A percentile compares a stretch with the other conserved stretches of the same genome.
Evolutionary conservation across 345 rosid species (phyloP).

Genomic region (Sisymbrium altissimum): DNA sequence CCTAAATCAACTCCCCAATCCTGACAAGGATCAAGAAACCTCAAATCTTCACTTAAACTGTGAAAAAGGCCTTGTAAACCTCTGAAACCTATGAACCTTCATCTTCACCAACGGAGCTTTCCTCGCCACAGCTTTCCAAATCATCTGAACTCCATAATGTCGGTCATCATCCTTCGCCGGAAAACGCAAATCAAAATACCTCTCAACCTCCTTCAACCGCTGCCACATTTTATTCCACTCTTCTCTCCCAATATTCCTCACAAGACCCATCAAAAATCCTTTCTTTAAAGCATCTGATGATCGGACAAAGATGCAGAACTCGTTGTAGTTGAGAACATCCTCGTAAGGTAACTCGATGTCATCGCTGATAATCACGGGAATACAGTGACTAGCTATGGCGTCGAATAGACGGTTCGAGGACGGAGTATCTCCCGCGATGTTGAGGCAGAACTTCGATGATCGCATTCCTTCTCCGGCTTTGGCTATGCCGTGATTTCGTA

Average conservation of each 20-base stretch:
- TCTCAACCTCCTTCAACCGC: constrained; percentile 58
- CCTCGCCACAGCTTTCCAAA: constrained; percentile 83
- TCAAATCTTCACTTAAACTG: background rate
- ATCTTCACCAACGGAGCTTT: constrained; percentile 59
- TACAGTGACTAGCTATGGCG: constrained; percentile 91
- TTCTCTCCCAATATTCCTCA: constrained; percentile 60
- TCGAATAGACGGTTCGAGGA: constrained; percentile 96
- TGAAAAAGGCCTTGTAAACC: constrained; percentile 39
- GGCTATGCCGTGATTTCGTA: constrained; percentile 56
- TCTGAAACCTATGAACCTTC: constrained; percentile 61
- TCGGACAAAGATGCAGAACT: constrained; percentile 82
- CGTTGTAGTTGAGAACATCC: constrained; percentile 80
- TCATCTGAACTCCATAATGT: constrained; percentile 72
- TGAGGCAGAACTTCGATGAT: constrained; percentile 86
- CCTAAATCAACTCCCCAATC: background rate
- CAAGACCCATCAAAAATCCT: constrained; percentile 58
- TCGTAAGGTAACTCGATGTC: constrained; percentile 93
- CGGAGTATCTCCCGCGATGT: constrained; percentile 97
- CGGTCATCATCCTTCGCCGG: constrained; percentile 57
- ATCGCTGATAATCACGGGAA: constrained; percentile 89
- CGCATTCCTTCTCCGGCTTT: constrained; percentile 82
- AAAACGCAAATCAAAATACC: constrained; percentile 53
- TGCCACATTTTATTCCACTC: constrained; percentile 79
- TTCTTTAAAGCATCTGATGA: constrained; percentile 74
- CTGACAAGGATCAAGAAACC: background rate